Evolutionary conservation across 352 stramenopile species (phyloP).

Genomic region (Globisporangium sylvaticum): DNA sequence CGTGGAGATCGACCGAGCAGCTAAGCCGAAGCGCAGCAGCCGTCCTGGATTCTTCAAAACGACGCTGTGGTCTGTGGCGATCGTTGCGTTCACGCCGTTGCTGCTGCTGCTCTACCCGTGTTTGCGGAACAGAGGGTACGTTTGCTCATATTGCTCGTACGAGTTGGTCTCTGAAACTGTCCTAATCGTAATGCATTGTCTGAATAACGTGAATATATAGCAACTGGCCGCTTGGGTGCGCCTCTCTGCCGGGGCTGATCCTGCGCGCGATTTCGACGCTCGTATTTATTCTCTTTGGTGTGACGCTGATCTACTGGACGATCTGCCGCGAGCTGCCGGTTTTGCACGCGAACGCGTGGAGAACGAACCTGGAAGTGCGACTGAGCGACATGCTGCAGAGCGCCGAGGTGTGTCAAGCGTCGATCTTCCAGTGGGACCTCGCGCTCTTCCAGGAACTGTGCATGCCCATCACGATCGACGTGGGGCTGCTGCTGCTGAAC

Average conservation of each 20-base stretch:
- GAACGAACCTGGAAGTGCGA: constrained; percentile 36
- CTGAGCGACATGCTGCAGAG: constrained; percentile 33
- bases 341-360: constrained; percentile 27
- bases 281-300: constrained; percentile 36
- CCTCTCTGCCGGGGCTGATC: constrained; percentile 49
- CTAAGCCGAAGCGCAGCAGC: neutral
- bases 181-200: neutral
- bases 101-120: constrained; percentile 54
- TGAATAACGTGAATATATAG: constrained; percentile 19
- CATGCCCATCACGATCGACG: constrained; percentile 49
- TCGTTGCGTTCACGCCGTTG: constrained; percentile 47
- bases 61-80: constrained; percentile 50
- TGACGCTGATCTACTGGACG: constrained; percentile 53
- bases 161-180: too few species aligned
- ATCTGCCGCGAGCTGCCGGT: constrained; percentile 62
- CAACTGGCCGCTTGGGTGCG: constrained; percentile 67
- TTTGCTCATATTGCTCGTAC: neutral
- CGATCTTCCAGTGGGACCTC: constrained; percentile 40
- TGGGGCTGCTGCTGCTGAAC: constrained; percentile 33
- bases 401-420: constrained; percentile 33
- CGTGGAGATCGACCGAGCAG: constrained; percentile 15
- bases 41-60: constrained; percentile 41
- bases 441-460: constrained; percentile 54
- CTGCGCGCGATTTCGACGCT: constrained; percentile 41
- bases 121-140: constrained; percentile 53